A percentile compares a stretch with the other conserved stretches of the same genome.
Conservation (phyloP, 2,329 filamentous ascomycete species). For the Cyclaneusma minus region DNA sequence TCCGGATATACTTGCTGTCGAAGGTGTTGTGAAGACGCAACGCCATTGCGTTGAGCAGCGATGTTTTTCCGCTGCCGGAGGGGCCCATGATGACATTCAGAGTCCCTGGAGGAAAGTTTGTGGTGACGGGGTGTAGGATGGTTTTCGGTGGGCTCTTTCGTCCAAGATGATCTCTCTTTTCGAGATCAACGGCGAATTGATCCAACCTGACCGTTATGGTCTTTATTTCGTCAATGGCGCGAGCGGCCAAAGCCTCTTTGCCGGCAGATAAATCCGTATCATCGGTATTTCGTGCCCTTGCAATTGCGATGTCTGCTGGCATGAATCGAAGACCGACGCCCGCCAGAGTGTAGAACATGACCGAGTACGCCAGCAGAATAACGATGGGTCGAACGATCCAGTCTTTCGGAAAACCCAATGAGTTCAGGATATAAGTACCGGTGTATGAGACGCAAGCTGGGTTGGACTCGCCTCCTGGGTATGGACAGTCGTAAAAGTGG, state of each 20-base stretch:
- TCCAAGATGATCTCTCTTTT: constrained; percentile 39
- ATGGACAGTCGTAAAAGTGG: constrained; percentile 59
- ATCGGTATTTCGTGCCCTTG: constrained; percentile 39
- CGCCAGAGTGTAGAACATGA: constrained; percentile 47
- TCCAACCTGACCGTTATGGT: constrained; percentile 51
- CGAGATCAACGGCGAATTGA: constrained; percentile 45
- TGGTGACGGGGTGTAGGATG: constrained; percentile 51
- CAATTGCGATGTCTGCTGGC: constrained; percentile 54
- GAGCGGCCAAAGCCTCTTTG: constrained; percentile 50
- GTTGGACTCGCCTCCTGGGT: constrained; percentile 41
- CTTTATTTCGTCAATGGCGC: constrained; percentile 35
- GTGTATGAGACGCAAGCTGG: constrained; percentile 54
- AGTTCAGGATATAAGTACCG: constrained; percentile 52
- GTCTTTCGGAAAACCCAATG: constrained; percentile 48
- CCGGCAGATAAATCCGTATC: constrained; percentile 50
- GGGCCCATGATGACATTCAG: constrained; percentile 72
- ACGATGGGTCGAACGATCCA: constrained; percentile 56
- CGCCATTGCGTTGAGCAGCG: constrained; percentile 58
- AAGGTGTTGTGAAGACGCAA: constrained; percentile 45
- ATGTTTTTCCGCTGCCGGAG: constrained; percentile 64
- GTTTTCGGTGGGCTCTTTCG: constrained; percentile 35
- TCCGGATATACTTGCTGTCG: constrained; percentile 43
- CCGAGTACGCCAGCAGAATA: constrained; percentile 41
- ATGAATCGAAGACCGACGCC: constrained; percentile 46
- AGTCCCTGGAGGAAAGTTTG: constrained; percentile 50